These are phyloP conservation scores for Xerocomus brunneocitrinus DNA, from an alignment of 768 basidiomycete species.

Conservation along the genomic window DNA sequence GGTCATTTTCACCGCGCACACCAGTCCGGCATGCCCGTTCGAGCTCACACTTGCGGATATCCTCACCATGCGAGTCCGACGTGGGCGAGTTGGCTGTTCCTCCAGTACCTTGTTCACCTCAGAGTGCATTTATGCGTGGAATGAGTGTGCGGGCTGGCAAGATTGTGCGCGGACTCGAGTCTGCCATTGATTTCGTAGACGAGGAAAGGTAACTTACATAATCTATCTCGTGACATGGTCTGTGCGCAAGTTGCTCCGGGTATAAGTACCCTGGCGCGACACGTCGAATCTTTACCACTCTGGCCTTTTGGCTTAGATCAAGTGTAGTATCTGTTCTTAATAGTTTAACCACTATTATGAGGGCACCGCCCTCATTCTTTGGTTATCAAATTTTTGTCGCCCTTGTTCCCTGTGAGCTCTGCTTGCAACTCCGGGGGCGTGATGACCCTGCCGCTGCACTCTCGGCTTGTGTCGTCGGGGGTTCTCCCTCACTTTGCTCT, in stretches of 20 bases:
- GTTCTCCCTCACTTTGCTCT: neutral
- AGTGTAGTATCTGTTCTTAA: conserved; percentile 74
- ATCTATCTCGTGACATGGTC: neutral
- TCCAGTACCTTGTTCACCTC: conserved; percentile 13
- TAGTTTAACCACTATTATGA: conserved; percentile 57
- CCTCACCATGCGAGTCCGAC: conserved; percentile 13
- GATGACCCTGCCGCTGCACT: conserved; percentile 12
- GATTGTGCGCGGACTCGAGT: conserved; percentile 36
- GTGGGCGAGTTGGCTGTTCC: neutral
- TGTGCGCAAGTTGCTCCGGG: neutral
- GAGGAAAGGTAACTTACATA: conserved; percentile 14
- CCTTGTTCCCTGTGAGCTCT: conserved; percentile 16
- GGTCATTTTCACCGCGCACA: neutral
- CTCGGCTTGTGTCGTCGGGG: conserved; percentile 8
- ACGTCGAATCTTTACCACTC: conserved; percentile 12
- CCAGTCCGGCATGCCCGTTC: conserved; percentile 23
- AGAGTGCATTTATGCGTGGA: conserved; percentile 29
- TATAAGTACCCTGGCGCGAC: neutral
- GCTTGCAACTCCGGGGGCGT: conserved; percentile 8
- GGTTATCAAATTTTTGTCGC: conserved; percentile 46
- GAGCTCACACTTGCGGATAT: conserved; percentile 23
- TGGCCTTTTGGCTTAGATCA: conserved; percentile 73
- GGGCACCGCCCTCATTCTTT: conserved; percentile 48
- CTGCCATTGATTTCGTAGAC: conserved; percentile 41
- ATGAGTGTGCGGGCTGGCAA: conserved; percentile 33